Evolutionary conservation across 2,329 filamentous ascomycete species (phyloP).

Genomic region (Fusarium newnesense): DNA sequence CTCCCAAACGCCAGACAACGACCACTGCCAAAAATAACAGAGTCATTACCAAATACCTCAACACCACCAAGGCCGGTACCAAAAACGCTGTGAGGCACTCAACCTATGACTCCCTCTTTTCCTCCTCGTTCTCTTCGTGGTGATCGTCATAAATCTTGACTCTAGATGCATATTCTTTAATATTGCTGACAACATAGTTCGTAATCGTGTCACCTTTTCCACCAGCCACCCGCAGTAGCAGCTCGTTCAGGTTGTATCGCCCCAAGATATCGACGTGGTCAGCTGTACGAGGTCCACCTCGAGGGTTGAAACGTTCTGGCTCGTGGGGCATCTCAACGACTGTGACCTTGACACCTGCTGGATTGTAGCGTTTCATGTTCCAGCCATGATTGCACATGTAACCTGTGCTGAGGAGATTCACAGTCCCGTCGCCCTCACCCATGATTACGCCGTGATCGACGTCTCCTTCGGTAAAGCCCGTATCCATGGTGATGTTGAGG

Average conservation of each 20-base stretch:
- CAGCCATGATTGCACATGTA: constrained; percentile 99
- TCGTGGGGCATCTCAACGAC: constrained; percentile 98
- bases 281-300: constrained; percentile 76
- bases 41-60: background rate
- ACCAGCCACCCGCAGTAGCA: constrained; percentile 86
- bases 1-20: constrained; percentile 41
- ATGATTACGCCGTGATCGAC: constrained; percentile 92
- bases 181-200: constrained; percentile 82
- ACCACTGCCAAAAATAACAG: constrained; percentile 7
- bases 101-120: constrained; percentile 34
- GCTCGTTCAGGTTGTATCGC: constrained; percentile 86
- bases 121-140: constrained; percentile 61
- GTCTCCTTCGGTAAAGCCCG: constrained; percentile 65
- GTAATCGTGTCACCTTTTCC: constrained; percentile 84
- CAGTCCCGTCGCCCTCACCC: constrained; percentile 95
- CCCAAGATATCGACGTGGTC: constrained; percentile 98
- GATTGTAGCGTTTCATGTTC: constrained; percentile 94
- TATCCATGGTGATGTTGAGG: constrained; percentile 80
- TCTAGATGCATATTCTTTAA: constrained; percentile 82
- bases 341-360: constrained; percentile 81
- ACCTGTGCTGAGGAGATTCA: constrained; percentile 88
- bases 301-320: constrained; percentile 88
- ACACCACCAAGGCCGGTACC: background rate
- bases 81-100: constrained; percentile 12
- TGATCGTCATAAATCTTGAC: constrained; percentile 83